Evolutionary conservation across 2,329 filamentous ascomycete genomes (phyloP).

Genomic region (Huntiella omanensis): DNA sequence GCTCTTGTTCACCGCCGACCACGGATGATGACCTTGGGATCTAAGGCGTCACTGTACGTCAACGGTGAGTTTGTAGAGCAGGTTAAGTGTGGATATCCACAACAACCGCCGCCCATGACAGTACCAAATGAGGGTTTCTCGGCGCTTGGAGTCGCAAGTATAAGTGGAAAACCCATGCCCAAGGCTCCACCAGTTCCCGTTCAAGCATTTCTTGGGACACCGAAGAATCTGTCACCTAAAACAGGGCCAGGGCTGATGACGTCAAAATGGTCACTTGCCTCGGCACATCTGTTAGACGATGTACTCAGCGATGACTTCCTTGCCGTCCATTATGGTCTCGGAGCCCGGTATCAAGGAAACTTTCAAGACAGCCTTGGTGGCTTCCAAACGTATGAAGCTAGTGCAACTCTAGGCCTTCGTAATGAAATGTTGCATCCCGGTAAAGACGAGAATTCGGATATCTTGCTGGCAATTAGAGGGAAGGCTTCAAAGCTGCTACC

Average conservation of each 20-base stretch:
- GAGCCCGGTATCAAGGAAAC: constrained; percentile 82
- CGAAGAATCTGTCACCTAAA: constrained; percentile 63
- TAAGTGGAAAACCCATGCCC: constrained; percentile 1
- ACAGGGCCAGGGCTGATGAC: constrained; percentile 53
- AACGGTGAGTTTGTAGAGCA: constrained; percentile 91
- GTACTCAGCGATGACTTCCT: constrained; percentile 78
- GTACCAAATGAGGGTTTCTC: constrained; percentile 13
- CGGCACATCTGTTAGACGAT: constrained; percentile 75
- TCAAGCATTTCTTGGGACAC: constrained; percentile 85
- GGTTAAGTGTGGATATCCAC: constrained; percentile 72
- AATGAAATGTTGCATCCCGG: constrained; percentile 83
- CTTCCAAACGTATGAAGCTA: constrained; percentile 90
- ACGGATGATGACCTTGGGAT: constrained; percentile 47
- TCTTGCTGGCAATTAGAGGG: constrained; percentile 68
- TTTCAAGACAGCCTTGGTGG: constrained; percentile 92
- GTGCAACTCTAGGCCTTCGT: constrained; percentile 71
- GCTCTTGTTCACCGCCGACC: constrained; percentile 68
- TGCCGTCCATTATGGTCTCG: constrained; percentile 76
- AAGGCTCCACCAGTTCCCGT: constrained; percentile 24
- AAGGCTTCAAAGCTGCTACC: constrained; percentile 68
- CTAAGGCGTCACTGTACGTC: constrained; percentile 74
- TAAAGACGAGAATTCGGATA: constrained; percentile 80
- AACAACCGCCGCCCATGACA: constrained; percentile 51
- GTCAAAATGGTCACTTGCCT: constrained; percentile 77
- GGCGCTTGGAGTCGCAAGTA: neutral